These are phyloP conservation scores for Martensiomyces pterosporus DNA, from an alignment of 192 early-diverging fungal genomes.

Conservation along the genomic window DNA sequence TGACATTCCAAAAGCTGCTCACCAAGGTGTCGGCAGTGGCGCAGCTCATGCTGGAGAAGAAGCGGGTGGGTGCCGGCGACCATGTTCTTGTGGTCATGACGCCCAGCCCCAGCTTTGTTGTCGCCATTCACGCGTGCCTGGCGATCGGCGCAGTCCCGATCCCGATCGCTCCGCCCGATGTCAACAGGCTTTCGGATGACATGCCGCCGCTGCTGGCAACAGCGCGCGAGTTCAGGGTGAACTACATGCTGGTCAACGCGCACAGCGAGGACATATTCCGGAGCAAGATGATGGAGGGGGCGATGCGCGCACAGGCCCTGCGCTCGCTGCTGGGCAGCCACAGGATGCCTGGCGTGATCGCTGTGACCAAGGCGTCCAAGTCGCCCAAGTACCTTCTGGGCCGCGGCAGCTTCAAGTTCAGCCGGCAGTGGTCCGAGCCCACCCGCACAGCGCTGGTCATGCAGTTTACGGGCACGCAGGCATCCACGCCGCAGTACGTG, in stretches of 20 bases:
- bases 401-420: conserved; percentile 54
- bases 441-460: conserved; percentile 56
- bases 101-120: conserved; percentile 66
- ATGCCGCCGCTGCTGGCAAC: conserved; percentile 59
- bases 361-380: conserved; percentile 66
- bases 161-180: conserved; percentile 67
- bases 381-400: conserved; percentile 54
- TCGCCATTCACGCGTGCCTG: conserved; percentile 74
- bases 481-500: conserved; percentile 48
- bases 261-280: conserved; percentile 65
- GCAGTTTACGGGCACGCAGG: conserved; percentile 39
- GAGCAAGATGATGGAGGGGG: conserved; percentile 53
- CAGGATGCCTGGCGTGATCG: conserved; percentile 58
- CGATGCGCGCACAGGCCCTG: conserved; percentile 53
- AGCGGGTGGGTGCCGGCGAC: conserved; percentile 54
- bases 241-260: conserved; percentile 58
- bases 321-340: conserved; percentile 25
- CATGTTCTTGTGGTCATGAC: conserved; percentile 63
- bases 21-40: conserved; percentile 63
- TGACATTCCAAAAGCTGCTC: conserved; percentile 71
- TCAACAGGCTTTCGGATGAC: conserved; percentile 61
- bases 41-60: conserved; percentile 56
- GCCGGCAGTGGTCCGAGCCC: conserved; percentile 55
- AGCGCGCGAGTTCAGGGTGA: conserved; percentile 58
- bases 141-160: conserved; percentile 72